Evolutionary conservation across 176 grass and related monocot genomes (phyloP).

Genomic region (Musa beccarii): DNA sequence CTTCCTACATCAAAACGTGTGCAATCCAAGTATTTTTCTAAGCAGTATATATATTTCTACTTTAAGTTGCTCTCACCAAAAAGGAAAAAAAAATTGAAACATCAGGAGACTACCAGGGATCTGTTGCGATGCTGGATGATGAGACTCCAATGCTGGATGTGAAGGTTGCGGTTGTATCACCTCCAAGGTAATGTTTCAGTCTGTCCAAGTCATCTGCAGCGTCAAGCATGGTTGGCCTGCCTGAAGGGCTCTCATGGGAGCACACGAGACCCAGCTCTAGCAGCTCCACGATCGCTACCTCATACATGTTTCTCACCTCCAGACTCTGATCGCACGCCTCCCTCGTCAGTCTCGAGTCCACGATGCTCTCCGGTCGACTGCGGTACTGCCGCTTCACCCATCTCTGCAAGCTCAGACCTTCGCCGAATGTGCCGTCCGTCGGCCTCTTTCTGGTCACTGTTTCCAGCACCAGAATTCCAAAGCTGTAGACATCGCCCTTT

Average conservation of each 20-base stretch:
- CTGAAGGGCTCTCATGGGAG: slow-evolving; percentile 13
- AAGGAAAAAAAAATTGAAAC: too few relatives aligned
- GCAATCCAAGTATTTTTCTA: too few relatives aligned
- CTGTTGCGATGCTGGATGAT: neutral
- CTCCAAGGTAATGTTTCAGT: slow-evolving; percentile 4
- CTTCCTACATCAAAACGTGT: too few relatives aligned
- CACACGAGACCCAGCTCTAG: slow-evolving; percentile 15
- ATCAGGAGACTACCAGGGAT: neutral
- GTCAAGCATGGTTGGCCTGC: slow-evolving; percentile 18
- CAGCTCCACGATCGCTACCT: slow-evolving; percentile 8
- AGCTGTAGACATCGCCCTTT: slow-evolving; percentile 45
- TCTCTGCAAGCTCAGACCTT: slow-evolving; percentile 35
- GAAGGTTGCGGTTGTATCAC: slow-evolving; percentile 9
- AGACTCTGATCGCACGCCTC: neutral
- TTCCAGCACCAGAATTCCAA: slow-evolving; percentile 53
- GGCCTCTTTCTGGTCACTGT: slow-evolving; percentile 42
- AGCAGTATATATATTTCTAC: too few relatives aligned
- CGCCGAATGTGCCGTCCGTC: slow-evolving; percentile 32
- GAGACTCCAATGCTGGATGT: slow-evolving; percentile 5
- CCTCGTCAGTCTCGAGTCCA: slow-evolving; percentile 17
- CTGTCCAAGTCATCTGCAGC: slow-evolving; percentile 13
- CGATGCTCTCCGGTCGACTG: slow-evolving; percentile 12
- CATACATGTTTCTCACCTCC: slow-evolving; percentile 12
- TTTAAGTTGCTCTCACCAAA: too few relatives aligned
- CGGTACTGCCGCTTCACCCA: slow-evolving; percentile 32